Evolutionary conservation across 2,329 filamentous ascomycete genomes (phyloP), one percentile per base, ranked within the genome.

Genomic region (Fusarium staphyleae): DNA sequence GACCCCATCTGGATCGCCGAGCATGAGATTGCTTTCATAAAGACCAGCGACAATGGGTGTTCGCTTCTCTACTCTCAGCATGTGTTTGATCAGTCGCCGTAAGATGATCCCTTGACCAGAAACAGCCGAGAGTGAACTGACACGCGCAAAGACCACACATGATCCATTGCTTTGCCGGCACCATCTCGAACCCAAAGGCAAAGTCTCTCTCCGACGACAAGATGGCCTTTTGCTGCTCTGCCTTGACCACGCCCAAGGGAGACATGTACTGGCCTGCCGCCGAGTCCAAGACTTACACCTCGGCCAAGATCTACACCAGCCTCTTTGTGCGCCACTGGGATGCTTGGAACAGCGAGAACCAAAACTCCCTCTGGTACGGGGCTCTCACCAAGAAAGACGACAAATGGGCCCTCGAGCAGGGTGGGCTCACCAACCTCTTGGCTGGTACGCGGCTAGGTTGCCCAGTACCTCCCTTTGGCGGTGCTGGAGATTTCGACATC

Each of bases 301-400:
- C 84, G 3, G 91, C 85, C 22, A 87, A 83, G 65, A 81, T 91
- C 16, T 95, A 95, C 72, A 85, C 84, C 15, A 84, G 82, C 40
- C 82, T 93, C 19, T 95, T 90, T 66, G 89, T 90, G 22, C 84
- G 91, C 12, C 90, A 96, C 67, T 96, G 91, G 91, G 90, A 96
- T 69, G 73, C 81, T n/a, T 96, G 88, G 74, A 78, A 86, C 19
- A 85, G 82, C 1, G 81, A 86, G 37, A 87, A 90, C 66, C 85
- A 82, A 56, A 88, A 87, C 66, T 82, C 88, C 3, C 80, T 96
- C 22, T 95, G 88, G 80, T 89, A 90, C 24, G 87, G 87, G 26
- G 81, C 82, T 5, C 70, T 95, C 40, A 76, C 72, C 60, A 77
- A 76, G 68, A 73, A 69, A 29, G 70, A 71, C 12, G 72, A 62